Base-by-base conservation (phyloP, 495 filamentous ascomycete species). In the Achaetomiella virescens region DNA sequence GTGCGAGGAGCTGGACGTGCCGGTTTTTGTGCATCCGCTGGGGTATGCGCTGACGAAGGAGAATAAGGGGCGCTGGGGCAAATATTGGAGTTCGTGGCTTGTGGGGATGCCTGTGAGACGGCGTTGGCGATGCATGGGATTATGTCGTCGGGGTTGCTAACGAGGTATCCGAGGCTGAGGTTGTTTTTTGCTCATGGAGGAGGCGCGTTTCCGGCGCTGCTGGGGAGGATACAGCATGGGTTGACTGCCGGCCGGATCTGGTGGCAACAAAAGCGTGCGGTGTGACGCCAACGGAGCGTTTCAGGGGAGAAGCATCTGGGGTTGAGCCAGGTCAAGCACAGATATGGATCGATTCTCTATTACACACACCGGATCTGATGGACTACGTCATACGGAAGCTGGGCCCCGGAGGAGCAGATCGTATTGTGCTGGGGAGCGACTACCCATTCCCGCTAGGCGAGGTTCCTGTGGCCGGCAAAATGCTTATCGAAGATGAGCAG, bases 41-140 rank as follows among this genome's bases (percentile, higher is more conserved):
- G 64, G 64, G 14, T 67, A 67, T 24, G 59, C 64, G 21, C 50
- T 67, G 43, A 46, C 59, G 9, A 53, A 41, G 29, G 64, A 67
- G 47, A 65, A 62, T 24, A 11, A 37, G n/a, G 47, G 20, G 18
- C 42, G 65, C 7, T 67, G 65, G 65, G 54, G 37, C 5, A 20
- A 22, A 40, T 62, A 67, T 40, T 67, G 62, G 62, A 48, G 52
- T 6, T 51, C 44, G 6, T 67, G 62, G 65, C 54, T 67, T 1
- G 65, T 67, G 10, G 65, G 65, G 10, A 67, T 67, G 65, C 65
- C 65, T 60, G 53, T 17, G 65, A 67, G 57, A 67, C 65, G 41
- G 65, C 65, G 41, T 36, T 67, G 57, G 59, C 65, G 3, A 59
- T 67, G 37, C 59, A 65, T 11, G 61, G 54, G n/a, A 22, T 67